phyloP scores from a whole-genome alignment of 495 filamentous ascomycete genomes.

The Stereocaulon alpinum region DNA sequence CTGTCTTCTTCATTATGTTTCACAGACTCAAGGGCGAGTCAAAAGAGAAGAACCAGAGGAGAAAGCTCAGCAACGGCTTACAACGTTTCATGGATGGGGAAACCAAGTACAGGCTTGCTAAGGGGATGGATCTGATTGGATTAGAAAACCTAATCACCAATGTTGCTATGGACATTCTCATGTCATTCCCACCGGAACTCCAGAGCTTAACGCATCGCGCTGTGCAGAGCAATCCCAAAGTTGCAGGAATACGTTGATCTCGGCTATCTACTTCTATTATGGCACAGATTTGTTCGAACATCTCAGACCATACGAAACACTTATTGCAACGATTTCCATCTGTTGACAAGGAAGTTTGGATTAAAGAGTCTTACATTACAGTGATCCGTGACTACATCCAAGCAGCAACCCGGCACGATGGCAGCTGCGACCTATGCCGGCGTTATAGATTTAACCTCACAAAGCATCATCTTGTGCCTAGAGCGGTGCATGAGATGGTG shows the following conservation, averaged over 20 bases:
- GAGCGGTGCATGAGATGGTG: not conserved
- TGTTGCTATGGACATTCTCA: not conserved
- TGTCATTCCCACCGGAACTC: not conserved
- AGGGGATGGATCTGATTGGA: too few species aligned
- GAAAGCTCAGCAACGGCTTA: too few species aligned
- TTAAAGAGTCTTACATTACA: not conserved
- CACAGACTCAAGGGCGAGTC: too few species aligned
- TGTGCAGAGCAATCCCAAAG: not conserved
- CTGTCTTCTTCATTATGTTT: too few species aligned
- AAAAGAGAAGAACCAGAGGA: too few species aligned
- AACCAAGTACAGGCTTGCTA: too few species aligned
- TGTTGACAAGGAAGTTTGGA: not conserved
- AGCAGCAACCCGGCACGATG: not conserved
- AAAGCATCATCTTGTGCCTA: slow-evolving; percentile 1
- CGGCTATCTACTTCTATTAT: not conserved
- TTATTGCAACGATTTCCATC: too few species aligned
- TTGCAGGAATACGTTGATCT: not conserved
- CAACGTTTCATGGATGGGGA: too few species aligned
- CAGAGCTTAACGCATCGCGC: too few species aligned
- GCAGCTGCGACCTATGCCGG: not conserved
- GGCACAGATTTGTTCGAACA: not conserved
- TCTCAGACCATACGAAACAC: not conserved
- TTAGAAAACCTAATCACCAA: not conserved
- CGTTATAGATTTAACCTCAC: not conserved
- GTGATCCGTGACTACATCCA: not conserved